Evolutionary conservation across 306 rosid species (phyloP).

Genomic region (Begonia loranthoides): DNA sequence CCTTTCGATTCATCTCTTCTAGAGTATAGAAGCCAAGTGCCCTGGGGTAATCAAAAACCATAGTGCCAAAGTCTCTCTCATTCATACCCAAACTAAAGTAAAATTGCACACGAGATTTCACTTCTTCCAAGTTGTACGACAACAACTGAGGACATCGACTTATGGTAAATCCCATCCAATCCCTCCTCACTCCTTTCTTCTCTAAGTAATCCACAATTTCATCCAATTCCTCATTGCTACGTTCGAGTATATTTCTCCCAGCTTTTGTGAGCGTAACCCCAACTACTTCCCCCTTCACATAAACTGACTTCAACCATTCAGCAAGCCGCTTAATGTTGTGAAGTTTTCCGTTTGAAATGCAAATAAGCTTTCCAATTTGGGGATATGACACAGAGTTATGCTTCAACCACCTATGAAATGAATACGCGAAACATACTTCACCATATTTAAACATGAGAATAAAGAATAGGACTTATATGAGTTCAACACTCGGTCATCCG

Average conservation of each 20-base stretch:
- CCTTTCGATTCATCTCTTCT: constrained; percentile 81
- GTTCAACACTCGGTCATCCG: too few species aligned
- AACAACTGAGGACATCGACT: constrained; percentile 71
- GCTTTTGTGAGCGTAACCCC: constrained; percentile 50
- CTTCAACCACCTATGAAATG: constrained; percentile 76
- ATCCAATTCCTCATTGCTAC: constrained; percentile 45
- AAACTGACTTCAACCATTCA: constrained; percentile 59
- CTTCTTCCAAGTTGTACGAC: constrained; percentile 64
- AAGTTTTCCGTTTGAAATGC: constrained; percentile 60
- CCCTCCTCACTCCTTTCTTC: constrained; percentile 67
- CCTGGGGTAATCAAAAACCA: constrained; percentile 85
- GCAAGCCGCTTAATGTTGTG: constrained; percentile 40
- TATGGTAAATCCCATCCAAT: constrained; percentile 75
- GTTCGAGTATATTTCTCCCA: constrained; percentile 44
- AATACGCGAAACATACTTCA: not conserved
- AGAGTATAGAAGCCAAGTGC: constrained; percentile 51
- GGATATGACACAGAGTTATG: constrained; percentile 73
- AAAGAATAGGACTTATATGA: too few species aligned
- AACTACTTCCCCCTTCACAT: constrained; percentile 60
- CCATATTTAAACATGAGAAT: too few species aligned
- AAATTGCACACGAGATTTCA: constrained; percentile 44
- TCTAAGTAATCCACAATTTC: constrained; percentile 57
- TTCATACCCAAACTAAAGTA: constrained; percentile 64
- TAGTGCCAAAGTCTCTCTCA: constrained; percentile 86
- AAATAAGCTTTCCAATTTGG: constrained; percentile 73